Evolutionary conservation across 441 rosid genomes (phyloP).

Genomic region (Erysimum pusillum): DNA sequence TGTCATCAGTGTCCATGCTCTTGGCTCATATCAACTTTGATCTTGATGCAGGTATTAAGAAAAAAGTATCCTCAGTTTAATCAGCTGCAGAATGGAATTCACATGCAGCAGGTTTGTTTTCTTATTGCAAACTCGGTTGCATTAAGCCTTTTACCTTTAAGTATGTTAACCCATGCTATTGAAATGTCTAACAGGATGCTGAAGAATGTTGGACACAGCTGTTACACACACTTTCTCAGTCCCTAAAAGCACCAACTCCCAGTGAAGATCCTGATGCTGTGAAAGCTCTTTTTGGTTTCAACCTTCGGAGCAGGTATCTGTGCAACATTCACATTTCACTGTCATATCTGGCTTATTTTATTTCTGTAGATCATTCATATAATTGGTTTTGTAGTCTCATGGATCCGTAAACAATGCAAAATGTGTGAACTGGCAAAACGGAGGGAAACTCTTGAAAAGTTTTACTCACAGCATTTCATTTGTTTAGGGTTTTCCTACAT

Average conservation of each 20-base stretch:
- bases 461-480: not conserved
- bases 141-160: not conserved
- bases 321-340: slow-evolving; percentile 7
- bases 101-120: slow-evolving; percentile 95
- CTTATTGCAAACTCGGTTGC: slow-evolving; percentile 11
- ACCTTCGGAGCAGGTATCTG: slow-evolving; percentile 81
- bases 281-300: slow-evolving; percentile 80
- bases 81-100: slow-evolving; percentile 89
- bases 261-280: slow-evolving; percentile 72
- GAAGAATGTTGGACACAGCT: slow-evolving; percentile 98
- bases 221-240: slow-evolving; percentile 84
- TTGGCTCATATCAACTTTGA: slow-evolving; percentile 12
- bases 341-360: slow-evolving; percentile 8
- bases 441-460: not conserved
- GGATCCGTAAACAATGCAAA: slow-evolving; percentile 2
- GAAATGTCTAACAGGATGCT: slow-evolving; percentile 71
- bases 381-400: not conserved
- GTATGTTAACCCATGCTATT: slow-evolving; percentile 43
- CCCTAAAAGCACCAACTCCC: slow-evolving; percentile 66
- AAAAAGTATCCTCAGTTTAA: slow-evolving; percentile 95
- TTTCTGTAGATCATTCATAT: not conserved
- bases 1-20: slow-evolving; percentile 19
- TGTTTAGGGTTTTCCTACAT: slow-evolving; percentile 1
- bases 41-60: slow-evolving; percentile 70
- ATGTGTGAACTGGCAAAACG: not conserved